phyloP scores from a whole-genome alignment of 1,284 basidiomycete species.

The Microbotryomycetes sp. region DNA sequence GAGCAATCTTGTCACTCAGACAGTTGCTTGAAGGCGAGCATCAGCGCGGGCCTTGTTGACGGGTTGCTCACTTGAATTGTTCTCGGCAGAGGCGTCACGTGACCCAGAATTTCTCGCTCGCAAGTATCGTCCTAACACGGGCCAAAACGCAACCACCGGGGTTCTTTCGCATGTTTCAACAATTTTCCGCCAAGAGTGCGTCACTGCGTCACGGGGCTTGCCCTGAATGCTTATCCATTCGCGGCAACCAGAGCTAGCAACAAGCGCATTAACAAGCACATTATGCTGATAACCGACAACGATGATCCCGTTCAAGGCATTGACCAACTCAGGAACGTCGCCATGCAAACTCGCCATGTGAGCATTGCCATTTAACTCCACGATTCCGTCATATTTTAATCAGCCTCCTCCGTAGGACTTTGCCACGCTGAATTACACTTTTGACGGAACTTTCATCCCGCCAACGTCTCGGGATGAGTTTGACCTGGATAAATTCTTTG shows the following conservation, averaged over 20 bases:
- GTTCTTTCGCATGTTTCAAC: slow-evolving; percentile 80
- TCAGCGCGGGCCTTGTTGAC: too few relatives aligned
- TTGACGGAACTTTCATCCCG: slow-evolving; percentile 85
- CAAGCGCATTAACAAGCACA: slow-evolving; percentile 29
- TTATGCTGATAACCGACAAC: slow-evolving; percentile 88
- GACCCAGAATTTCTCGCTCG: slow-evolving; percentile 36
- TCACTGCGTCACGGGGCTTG: slow-evolving; percentile 6
- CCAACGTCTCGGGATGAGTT: slow-evolving; percentile 58
- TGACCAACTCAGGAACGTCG: slow-evolving; percentile 9
- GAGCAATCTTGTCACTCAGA: slow-evolving; percentile 66
- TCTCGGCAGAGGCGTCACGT: slow-evolving; percentile 33
- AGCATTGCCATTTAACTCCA: neutral
- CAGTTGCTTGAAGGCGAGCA: slow-evolving; percentile 60
- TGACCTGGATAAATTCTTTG: slow-evolving; percentile 71
- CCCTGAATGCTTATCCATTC: slow-evolving; percentile 57
- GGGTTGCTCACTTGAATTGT: neutral
- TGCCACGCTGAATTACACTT: slow-evolving; percentile 64
- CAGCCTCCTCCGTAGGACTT: slow-evolving; percentile 55
- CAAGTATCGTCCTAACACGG: slow-evolving; percentile 44
- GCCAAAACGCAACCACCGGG: slow-evolving; percentile 47
- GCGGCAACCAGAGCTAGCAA: slow-evolving; percentile 63
- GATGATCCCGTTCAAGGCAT: slow-evolving; percentile 53
- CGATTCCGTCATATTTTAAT: too few relatives aligned
- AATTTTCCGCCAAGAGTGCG: slow-evolving; percentile 75
- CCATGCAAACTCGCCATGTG: slow-evolving; percentile 1